Base-by-base conservation (phyloP, 176 grass and related monocot genomes). In the Carex cristatella region DNA sequence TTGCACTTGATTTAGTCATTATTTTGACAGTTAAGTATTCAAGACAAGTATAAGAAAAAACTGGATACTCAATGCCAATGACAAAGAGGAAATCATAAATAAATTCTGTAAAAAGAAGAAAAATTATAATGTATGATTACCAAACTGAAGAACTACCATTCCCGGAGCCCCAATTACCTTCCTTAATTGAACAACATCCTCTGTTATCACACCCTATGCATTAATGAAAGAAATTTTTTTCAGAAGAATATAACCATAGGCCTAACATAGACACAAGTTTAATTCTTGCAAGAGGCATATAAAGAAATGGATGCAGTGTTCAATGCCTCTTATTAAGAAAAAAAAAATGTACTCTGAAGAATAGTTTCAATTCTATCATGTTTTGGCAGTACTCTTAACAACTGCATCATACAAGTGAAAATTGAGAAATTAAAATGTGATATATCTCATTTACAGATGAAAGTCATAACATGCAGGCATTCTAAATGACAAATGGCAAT, bases 141-240 rank as follows among this genome's bases (percentile, higher is more conserved):
- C 95, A 80, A 98, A 98, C 79, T 98, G 92, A 40, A 98, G 95
- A 91, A 98, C 87, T 84, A 92, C 92, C 95, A 98, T 98, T 72
- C 95, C 95, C 48, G 95, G 95, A 87, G 95, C 92, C 1, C 84
- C 87, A 78, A 98, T 98, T 49, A 86, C 88, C 86, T 94, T 98
- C 83, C 95, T 94, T 85, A 98, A 74, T 85, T 98, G 67, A 68
- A 98, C 91, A 7, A 98, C 95, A 80, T 98, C 95, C 86, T 93
- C 89, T 32, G 95, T 98, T 90, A 98, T 94, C 58, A 98, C 95
- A 70, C 95, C 95, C 95, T 98, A 82, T 12, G 65, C 60, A 57
- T 64, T 83, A 3, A 86, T 76, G 84, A 69, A 19, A 85, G 86
- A 62, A 87, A 84, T 65, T 57, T 2, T 55, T 32, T 38, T 89